phyloP scores from a whole-genome alignment of 2,329 filamentous ascomycete genomes.

The Chaetomium sp. region DNA sequence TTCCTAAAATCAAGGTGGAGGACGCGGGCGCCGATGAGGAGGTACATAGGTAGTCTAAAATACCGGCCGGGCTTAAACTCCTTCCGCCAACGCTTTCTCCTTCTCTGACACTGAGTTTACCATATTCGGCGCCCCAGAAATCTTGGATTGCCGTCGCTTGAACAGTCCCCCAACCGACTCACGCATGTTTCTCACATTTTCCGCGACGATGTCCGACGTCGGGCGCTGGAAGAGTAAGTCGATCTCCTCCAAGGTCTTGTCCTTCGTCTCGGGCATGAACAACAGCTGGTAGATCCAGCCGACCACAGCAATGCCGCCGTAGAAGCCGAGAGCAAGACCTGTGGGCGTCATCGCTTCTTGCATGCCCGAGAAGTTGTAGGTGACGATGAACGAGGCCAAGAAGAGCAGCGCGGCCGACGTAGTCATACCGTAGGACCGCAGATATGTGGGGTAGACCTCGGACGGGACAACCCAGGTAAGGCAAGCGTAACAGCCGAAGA shows the following conservation, averaged over 20 bases:
- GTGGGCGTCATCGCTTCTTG: slow-evolving; percentile 8
- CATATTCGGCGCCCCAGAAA: too few relatives aligned
- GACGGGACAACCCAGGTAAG: slow-evolving; percentile 10
- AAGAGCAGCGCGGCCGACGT: slow-evolving; percentile 6
- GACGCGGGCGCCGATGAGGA: too few relatives aligned
- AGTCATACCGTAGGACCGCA: slow-evolving; percentile 11
- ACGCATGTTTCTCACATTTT: slow-evolving; percentile 4
- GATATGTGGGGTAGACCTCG: slow-evolving; percentile 10
- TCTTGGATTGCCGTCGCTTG: too few relatives aligned
- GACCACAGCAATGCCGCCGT: slow-evolving; percentile 5
- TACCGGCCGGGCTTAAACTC: too few relatives aligned
- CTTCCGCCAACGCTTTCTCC: too few relatives aligned
- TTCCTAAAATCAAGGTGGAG: too few relatives aligned
- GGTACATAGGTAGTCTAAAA: too few relatives aligned
- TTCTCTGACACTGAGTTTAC: too few relatives aligned
- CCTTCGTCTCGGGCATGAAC: slow-evolving; percentile 10
- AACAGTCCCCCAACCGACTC: too few relatives aligned
- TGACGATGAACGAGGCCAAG: slow-evolving; percentile 8
- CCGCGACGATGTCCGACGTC: slow-evolving; percentile 1
- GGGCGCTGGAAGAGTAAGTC: slow-evolving; percentile 5
- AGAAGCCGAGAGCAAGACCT: slow-evolving; percentile 6
- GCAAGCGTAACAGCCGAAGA: slow-evolving; percentile 10
- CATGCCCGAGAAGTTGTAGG: slow-evolving; percentile 12
- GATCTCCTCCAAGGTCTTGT: slow-evolving; percentile 11
- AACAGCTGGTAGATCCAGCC: slow-evolving; percentile 10